These are phyloP conservation scores for Aschersonia sp. DNA, from an alignment of 2,329 filamentous ascomycete species.

Conservation along the genomic window DNA sequence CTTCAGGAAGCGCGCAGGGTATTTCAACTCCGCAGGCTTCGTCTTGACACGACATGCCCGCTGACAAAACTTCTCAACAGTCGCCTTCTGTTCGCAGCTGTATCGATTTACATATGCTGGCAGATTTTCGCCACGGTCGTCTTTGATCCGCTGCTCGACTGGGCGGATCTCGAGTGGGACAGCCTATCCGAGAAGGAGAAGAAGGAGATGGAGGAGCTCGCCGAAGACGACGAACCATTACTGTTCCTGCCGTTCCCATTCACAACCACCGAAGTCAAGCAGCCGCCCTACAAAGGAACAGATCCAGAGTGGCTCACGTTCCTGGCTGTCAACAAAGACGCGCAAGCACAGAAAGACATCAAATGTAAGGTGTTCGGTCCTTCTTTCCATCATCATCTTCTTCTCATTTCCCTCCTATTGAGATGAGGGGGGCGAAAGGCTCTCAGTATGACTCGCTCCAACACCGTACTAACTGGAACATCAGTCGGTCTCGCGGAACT, in stretches of 20 bases:
- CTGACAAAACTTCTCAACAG: slow-evolving; percentile 5
- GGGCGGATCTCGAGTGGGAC: slow-evolving; percentile 26
- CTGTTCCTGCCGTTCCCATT: slow-evolving; percentile 49
- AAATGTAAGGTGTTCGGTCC: slow-evolving; percentile 22
- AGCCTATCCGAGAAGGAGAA: slow-evolving; percentile 28
- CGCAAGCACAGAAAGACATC: slow-evolving; percentile 29
- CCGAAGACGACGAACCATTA: slow-evolving; percentile 27
- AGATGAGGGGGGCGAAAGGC: too few species aligned
- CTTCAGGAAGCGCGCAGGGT: slow-evolving; percentile 3
- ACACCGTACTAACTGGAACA: background rate
- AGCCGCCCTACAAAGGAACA: slow-evolving; percentile 34
- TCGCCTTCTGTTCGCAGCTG: slow-evolving; percentile 15
- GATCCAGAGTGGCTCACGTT: slow-evolving; percentile 53
- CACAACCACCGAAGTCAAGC: slow-evolving; percentile 32
- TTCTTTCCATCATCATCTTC: background rate
- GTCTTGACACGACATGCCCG: background rate
- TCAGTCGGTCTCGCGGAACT: slow-evolving; percentile 17
- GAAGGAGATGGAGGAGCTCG: slow-evolving; percentile 22
- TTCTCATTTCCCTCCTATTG: background rate
- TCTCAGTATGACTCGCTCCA: background rate
- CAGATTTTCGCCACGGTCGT: slow-evolving; percentile 30
- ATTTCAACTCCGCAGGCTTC: background rate
- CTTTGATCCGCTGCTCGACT: slow-evolving; percentile 27
- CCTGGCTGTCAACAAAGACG: slow-evolving; percentile 40
- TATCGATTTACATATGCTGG: slow-evolving; percentile 22